Evolutionary conservation across 2,329 filamentous ascomycete species (phyloP).

Genomic region (Claviceps maximensis): DNA sequence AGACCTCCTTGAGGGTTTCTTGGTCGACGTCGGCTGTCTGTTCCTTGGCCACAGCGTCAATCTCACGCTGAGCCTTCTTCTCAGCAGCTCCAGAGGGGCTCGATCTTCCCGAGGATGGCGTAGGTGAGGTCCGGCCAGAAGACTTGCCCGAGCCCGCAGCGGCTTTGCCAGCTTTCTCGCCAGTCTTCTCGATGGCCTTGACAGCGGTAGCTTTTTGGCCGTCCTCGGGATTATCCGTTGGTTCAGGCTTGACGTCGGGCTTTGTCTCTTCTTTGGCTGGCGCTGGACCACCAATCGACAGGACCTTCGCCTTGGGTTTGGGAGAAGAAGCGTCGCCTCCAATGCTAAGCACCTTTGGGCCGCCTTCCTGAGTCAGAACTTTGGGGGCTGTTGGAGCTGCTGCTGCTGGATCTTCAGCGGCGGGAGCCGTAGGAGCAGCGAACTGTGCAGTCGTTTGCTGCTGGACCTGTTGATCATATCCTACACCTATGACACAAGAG

Average conservation of each 20-base stretch:
- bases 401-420: conserved; percentile 16
- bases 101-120: conserved; percentile 70
- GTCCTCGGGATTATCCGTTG: conserved; percentile 44
- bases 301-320: conserved; percentile 37
- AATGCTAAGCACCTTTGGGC: conserved; percentile 56
- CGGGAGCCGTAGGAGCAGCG: background rate
- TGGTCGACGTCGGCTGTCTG: conserved; percentile 61
- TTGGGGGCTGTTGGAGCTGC: conserved; percentile 22
- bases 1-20: conserved; percentile 79
- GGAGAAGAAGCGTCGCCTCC: conserved; percentile 43
- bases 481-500: conserved; percentile 24
- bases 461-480: conserved; percentile 41
- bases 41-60: conserved; percentile 74
- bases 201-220: conserved; percentile 73
- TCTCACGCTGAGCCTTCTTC: conserved; percentile 47
- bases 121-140: conserved; percentile 64
- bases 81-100: conserved; percentile 52
- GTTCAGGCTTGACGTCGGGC: conserved; percentile 37
- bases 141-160: conserved; percentile 26
- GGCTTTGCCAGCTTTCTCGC: conserved; percentile 41
- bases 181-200: conserved; percentile 87
- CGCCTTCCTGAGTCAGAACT: conserved; percentile 38
- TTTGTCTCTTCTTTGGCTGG: conserved; percentile 28
- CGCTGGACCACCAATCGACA: conserved; percentile 26
- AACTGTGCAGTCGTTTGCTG: conserved; percentile 13